Base-by-base conservation (phyloP, 2,329 filamentous ascomycete genomes). In the Fusarium penzigii region DNA sequence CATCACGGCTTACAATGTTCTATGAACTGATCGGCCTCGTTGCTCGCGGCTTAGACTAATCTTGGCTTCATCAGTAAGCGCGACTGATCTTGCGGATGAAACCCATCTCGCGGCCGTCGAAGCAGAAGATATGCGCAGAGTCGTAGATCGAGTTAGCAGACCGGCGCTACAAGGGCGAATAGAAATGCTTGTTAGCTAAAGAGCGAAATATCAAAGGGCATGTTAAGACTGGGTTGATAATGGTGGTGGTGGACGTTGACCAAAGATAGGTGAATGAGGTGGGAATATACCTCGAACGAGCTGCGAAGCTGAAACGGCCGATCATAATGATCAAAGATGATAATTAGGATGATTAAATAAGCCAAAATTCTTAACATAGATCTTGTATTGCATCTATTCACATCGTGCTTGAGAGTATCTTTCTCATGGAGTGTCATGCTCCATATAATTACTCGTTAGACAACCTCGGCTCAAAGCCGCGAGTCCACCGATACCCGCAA, bases 1-100 rank as follows among this genome's bases (percentile, higher is more conserved):
- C 36, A 40, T 40, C 16, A 25, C 34, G 34, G 57, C 63, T 63
- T 45, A 65, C 63, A 65, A 57, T 29, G 39, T 55, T 16, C 55
- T 53, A 41, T 57, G 49, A 38, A 48, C 53, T 14, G 46, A 17
- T 5, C 17, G 34, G 7, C 42, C 51, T 17, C 41, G 20, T 38
- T 58, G 45, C n/a, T 51, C 17, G 25, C 46, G 53, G 42, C 40
- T 45, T 41, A 61, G 46, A 10, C 53, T 47, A 39, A 63, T 58
- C 50, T 61, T 52, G 2, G 49, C 48, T 16, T 41, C 44, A n/a
- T 52, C 40, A 8, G 51, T 53, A 29, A 61, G 56, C 10, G 44
- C 38, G 14, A 63, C 54, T 25, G 44, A 52, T 36, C 52, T 53
- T 8, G 29, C 42, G 13, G 45, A 55, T 13, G 58, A 58, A 10